Evolutionary conservation across 2,329 filamentous ascomycete species (phyloP).

Genomic region (Grosmannia clavigera): DNA sequence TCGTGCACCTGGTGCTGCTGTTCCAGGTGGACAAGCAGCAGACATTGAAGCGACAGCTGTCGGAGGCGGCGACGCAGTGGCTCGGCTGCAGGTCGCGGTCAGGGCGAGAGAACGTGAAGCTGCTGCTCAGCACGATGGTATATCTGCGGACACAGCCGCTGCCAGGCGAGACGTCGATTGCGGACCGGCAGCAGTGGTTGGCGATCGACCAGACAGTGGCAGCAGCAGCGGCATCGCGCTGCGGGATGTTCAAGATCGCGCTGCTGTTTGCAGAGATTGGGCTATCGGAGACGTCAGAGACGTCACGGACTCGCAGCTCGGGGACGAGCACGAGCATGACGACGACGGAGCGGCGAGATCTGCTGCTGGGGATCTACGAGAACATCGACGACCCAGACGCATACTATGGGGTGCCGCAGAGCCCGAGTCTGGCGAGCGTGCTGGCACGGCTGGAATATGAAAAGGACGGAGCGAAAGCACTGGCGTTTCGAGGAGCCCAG

Average conservation of each 20-base stretch:
- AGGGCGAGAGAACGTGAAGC: constrained; percentile 51
- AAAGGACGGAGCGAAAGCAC: constrained; percentile 70
- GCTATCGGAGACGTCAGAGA: constrained; percentile 34
- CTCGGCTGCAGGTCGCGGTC: constrained; percentile 35
- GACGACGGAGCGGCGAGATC: background rate
- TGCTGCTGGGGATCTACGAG: constrained; percentile 74
- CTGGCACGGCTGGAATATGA: constrained; percentile 81
- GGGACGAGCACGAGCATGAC: background rate
- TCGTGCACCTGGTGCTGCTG: constrained; percentile 70
- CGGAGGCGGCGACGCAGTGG: constrained; percentile 51
- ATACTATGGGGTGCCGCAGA: constrained; percentile 82
- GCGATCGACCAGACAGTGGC: constrained; percentile 64
- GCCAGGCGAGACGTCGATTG: constrained; percentile 64
- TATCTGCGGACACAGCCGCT: constrained; percentile 76
- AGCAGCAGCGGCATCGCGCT: constrained; percentile 59
- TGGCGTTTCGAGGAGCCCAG: constrained; percentile 82
- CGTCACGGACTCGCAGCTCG: background rate
- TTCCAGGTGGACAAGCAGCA: constrained; percentile 53
- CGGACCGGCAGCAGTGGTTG: constrained; percentile 73
- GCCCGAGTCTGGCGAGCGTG: constrained; percentile 63
- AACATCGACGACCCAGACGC: constrained; percentile 92
- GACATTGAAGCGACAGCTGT: constrained; percentile 48
- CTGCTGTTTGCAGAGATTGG: constrained; percentile 71
- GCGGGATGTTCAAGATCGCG: constrained; percentile 78
- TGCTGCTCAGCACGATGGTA: constrained; percentile 67